These are phyloP conservation scores for Agaricus sinodeliciosus DNA, from an alignment of 768 basidiomycete genomes.

Conservation along the genomic window DNA sequence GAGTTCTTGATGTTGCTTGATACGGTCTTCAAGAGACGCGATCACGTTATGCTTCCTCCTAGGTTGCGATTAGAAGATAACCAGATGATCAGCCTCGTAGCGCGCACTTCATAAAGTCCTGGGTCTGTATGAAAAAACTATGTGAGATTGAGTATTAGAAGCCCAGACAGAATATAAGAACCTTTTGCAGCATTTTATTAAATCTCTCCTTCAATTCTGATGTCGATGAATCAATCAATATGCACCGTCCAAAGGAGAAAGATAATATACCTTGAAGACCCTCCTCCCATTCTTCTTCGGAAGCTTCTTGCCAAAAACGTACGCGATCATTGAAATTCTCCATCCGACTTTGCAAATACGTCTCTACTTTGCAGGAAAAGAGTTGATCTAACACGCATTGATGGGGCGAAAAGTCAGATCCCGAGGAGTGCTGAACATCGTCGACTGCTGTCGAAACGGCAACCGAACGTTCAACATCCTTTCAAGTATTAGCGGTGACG, in stretches of 20 bases:
- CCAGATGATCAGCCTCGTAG: background rate
- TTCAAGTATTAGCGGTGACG: background rate
- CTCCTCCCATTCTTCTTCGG: constrained; percentile 7
- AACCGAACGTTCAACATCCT: background rate
- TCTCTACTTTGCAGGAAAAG: background rate
- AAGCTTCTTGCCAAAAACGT: constrained; percentile 3
- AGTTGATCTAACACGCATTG: background rate
- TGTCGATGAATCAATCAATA: background rate
- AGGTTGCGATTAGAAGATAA: background rate
- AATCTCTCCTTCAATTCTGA: constrained; percentile 3
- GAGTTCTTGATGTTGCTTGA: background rate
- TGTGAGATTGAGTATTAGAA: background rate
- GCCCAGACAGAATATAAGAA: background rate
- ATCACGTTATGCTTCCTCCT: constrained; percentile 3
- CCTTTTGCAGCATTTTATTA: constrained; percentile 1
- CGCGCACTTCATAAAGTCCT: constrained; percentile 4
- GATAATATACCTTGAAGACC: constrained; percentile 1
- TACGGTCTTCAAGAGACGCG: background rate
- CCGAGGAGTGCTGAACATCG: background rate
- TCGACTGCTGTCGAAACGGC: background rate
- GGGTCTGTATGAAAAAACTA: background rate
- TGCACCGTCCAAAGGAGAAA: background rate
- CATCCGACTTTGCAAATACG: background rate
- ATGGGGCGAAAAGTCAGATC: background rate
- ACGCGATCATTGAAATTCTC: constrained; percentile 6